A percentile compares a stretch with the other conserved stretches of the same genome.
phyloP scores from a whole-genome alignment of 2,329 filamentous ascomycete genomes.

The Thielaviopsis ethacetica region DNA sequence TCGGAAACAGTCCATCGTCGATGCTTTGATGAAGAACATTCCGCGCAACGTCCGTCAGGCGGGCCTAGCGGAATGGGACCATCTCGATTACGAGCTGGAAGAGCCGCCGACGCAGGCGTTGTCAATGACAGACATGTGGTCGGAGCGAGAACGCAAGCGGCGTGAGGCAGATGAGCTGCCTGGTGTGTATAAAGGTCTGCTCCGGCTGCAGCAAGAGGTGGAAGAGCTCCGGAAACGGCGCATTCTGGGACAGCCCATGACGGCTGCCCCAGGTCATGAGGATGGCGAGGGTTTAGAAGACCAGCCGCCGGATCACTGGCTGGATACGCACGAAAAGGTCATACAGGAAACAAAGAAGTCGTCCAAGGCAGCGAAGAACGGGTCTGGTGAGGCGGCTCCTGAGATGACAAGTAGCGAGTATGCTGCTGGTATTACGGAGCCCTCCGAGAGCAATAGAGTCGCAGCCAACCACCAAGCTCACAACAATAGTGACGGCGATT shows the following conservation, averaged over 20 bases:
- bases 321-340: not conserved
- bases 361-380: not conserved
- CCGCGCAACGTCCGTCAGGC: constrained; percentile 22
- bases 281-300: not conserved
- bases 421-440: too few species aligned
- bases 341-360: not conserved
- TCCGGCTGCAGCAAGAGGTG: not conserved
- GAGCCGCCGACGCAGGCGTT: constrained; percentile 2
- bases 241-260: not conserved
- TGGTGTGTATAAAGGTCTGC: constrained; percentile 1
- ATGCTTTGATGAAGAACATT: constrained; percentile 23
- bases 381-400: not conserved
- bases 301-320: not conserved
- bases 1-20: constrained; percentile 21
- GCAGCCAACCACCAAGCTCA: not conserved
- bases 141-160: not conserved
- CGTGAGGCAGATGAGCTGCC: not conserved
- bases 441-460: too few species aligned
- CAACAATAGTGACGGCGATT: too few species aligned
- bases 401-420: not conserved
- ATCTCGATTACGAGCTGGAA: constrained; percentile 15
- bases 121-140: constrained; percentile 4
- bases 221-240: not conserved
- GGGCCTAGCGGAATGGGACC: constrained; percentile 29
- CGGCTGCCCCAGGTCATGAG: not conserved